Base-by-base conservation (phyloP, 2,329 filamentous ascomycete genomes). In the Teratosphaeria viscida region DNA sequence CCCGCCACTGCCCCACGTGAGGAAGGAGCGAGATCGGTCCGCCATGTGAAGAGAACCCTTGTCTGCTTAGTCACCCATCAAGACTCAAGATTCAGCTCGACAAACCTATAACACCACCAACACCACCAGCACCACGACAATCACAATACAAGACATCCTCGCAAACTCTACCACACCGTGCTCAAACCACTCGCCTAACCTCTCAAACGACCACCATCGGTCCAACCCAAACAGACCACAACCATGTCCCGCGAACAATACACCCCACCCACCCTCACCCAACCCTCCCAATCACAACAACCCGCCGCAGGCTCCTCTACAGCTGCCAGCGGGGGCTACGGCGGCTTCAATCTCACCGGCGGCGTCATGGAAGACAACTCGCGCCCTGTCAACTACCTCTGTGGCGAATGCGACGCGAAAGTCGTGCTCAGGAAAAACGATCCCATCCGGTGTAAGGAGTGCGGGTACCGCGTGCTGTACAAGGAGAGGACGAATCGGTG, bases 401-500 rank as follows among this genome's bases (percentile, higher is more conserved):
- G 89, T 79, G 90, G 89, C 72, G 90, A 95, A 77, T 96, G 90
- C 79, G 89, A 88, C 61, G 80, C 83, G 63, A 87, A 88, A 67
- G 88, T 92, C 53, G 81, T 83, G 19, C 79, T 95, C 67, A 87
- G 88, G 75, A 84, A 86, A 66, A 87, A 85, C 63, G 90, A 94
- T 69, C 85, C 87, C 37, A 92, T 95, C 66, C 82, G 90, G 32
- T 96, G 91, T 81, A 88, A 89, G 75, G 89, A 92, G 77, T 99
- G 94, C 75, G 94, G 94, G 7, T 94, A 96, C 71, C 86, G 94
- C 65, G 91, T 99, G 62, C 78, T 99, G 66, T 97, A 97, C 78
- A 99, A 99, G 84, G 90, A 96, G 83, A 80, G 94, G 72, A 99
- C 94, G 53, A 96, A 95, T 82, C 85, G 94, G 94, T 96, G 74